Base-by-base conservation (phyloP, 495 filamentous ascomycete species). In the Elaphomyces granulatus region DNA sequence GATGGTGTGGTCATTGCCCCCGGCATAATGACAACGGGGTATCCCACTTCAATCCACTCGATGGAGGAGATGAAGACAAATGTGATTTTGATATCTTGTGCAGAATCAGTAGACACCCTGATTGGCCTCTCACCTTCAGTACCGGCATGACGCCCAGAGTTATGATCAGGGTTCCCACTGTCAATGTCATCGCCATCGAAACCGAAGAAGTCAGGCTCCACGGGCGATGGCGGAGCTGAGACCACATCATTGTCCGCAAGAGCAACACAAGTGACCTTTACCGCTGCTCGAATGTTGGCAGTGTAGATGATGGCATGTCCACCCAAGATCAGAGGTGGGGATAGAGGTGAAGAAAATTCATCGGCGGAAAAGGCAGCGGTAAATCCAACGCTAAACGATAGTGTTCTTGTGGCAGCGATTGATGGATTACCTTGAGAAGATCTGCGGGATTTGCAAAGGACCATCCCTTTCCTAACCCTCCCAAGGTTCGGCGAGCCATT, bases 1-100 rank as follows among this genome's bases (percentile, higher is more conserved):
- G 60, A 49, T 3, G 53, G 47, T 3, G 54, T 48, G 37, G 60
- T 54, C 3, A 62, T 60, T 3, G 59, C 69, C 2, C 76, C 75
- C 1, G 78, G 80, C 71, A 84, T 77, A 4, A 96, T 66, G 38
- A 98, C 61, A 16, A 95, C 78, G 41, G 73, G 74, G 12, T 78
- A 79, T 1, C 79, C 88, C 8, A 83, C 47, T 56, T 93, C 83
- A 31, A 95, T 65, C 81, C 85, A 96, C 53, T 95, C 87, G 19
- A 78, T 71, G 33, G 73, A 78, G 4, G 75, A 74, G 9, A 82
- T 60, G 40, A 98, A 75, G 32, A 80, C 75, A 45, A 94, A 78
- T 0, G 73, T 76, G 26, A 93, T 80, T 46, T 80, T 67, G 7
- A 79, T 67, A 40, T 70, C 54, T 15, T 50, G 45, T 6, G 40